Base-by-base conservation (phyloP, 306 rosid species). In the Quercus rubra region DNA sequence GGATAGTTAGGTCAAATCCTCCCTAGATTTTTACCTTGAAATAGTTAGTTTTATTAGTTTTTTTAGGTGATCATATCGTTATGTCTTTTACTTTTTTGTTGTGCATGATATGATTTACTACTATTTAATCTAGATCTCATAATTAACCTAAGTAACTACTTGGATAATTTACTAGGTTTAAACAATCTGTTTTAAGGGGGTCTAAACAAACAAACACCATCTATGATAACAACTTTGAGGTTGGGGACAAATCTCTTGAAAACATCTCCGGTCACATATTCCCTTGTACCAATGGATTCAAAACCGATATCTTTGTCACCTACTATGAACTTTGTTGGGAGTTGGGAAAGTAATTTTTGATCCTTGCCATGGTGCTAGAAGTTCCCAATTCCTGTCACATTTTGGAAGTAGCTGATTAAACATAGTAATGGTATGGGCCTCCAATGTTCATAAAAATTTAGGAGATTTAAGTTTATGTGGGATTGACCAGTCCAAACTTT, bases 311-410 rank as follows among this genome's bases (percentile, higher is more conserved):
- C 83, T 77, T 81, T 70, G 82, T 85, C 81, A 2, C 91, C 84
- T 3, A 43, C 8, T 30, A 83, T 74, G 83, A 54, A 74, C 79
- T 88, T 86, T 28, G 80, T 78, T 7, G 85, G 85, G 46, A 88
- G 80, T 78, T 7, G 85, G 85, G 46, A 88, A 84, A 3, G 18
- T 51, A 27, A 81, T 66, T 70, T 69, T 78, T 52, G 78, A 70
- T 59, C 79, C 91, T 74, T 79, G 82, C 88, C 90, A 84, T n/a
- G 88, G 83, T 71, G 90, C 86, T 33, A 79, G 79, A 69, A 88
- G 92, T 74, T 82, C 90, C 85, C 90, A 79, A n/a, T 62, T 88
- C 80, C 87, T 88, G 87, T 77, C 55, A 27, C 70, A 63, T 63
- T 63, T 63, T 33, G 25, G 9, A 7, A 19, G 5, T 67, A 8